A percentile compares a stretch with the other conserved stretches of the same genome.
Evolutionary conservation across 2,329 filamentous ascomycete species (phyloP).

Genomic region (Cladobotryum mycophilum): DNA sequence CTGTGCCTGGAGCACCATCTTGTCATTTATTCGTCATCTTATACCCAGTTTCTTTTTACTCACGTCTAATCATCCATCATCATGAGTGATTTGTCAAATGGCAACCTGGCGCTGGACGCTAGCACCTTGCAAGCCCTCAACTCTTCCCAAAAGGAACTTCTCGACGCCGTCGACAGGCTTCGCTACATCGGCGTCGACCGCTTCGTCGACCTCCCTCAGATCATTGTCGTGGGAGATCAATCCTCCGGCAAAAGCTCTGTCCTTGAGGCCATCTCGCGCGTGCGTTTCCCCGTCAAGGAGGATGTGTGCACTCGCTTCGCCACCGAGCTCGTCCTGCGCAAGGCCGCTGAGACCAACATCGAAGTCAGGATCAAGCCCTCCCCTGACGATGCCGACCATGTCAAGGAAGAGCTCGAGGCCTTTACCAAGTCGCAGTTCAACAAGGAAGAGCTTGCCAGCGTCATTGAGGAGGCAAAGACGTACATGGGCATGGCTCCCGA

Average conservation of each 20-base stretch:
- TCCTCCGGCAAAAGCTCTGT: slow-evolving; percentile 60
- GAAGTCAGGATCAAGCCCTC: slow-evolving; percentile 28
- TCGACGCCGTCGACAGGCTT: slow-evolving; percentile 15
- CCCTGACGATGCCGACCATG: slow-evolving; percentile 18
- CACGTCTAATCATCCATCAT: no score
- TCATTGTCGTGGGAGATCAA: slow-evolving; percentile 56
- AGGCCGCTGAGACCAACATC: slow-evolving; percentile 27
- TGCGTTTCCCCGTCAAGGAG: slow-evolving; percentile 53
- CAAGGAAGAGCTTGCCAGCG: slow-evolving; percentile 21
- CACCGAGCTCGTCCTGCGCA: slow-evolving; percentile 54
- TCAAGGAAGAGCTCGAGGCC: slow-evolving; percentile 18
- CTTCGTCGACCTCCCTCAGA: slow-evolving; percentile 36
- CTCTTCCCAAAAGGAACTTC: slow-evolving; percentile 11
- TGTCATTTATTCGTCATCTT: no score
- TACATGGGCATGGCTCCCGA: slow-evolving; percentile 43
- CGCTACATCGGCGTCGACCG: slow-evolving; percentile 12
- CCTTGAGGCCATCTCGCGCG: slow-evolving; percentile 56
- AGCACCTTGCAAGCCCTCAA: background rate
- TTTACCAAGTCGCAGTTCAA: slow-evolving; percentile 21
- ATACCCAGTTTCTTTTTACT: no score
- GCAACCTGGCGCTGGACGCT: background rate
- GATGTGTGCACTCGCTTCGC: slow-evolving; percentile 57
- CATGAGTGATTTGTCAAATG: background rate
- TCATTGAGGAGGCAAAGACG: slow-evolving; percentile 35
- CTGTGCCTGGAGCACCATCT: no score